Percentiles rank a stretch among this genome's conserved stretches.
phyloP scores from a whole-genome alignment of 2,329 filamentous ascomycete species.

The Chrysoporthe cubensis region DNA sequence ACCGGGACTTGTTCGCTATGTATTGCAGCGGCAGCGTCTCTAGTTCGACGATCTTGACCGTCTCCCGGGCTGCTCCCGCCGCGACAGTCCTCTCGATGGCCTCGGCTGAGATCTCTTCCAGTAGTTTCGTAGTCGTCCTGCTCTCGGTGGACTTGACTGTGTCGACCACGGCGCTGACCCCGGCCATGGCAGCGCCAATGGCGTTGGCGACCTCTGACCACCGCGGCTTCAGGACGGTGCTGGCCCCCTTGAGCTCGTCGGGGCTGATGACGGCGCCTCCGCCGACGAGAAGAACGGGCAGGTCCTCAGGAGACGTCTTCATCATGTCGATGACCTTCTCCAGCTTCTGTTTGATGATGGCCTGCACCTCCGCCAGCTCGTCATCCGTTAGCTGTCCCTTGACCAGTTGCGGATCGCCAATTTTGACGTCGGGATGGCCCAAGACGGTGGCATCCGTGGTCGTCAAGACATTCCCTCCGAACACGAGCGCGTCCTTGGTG shows the following conservation, averaged over 20 bases:
- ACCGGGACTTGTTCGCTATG: constrained; percentile 56
- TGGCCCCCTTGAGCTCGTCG: constrained; percentile 39
- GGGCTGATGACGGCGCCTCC: constrained; percentile 49
- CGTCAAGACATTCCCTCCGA: constrained; percentile 51
- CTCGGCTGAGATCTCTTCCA: constrained; percentile 44
- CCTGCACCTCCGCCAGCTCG: constrained; percentile 37
- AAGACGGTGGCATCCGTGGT: constrained; percentile 51
- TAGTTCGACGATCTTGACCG: constrained; percentile 54
- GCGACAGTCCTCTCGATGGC: constrained; percentile 50
- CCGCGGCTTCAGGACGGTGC: constrained; percentile 41
- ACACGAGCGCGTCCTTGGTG: constrained; percentile 49
- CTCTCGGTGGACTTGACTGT: constrained; percentile 53
- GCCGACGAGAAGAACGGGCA: constrained; percentile 45
- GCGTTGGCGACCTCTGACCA: constrained; percentile 52
- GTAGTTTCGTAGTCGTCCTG: constrained; percentile 42
- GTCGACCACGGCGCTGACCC: constrained; percentile 59
- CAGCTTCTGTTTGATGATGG: constrained; percentile 28
- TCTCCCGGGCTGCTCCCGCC: constrained; percentile 49
- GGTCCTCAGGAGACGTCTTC: constrained; percentile 35
- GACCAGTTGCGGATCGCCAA: constrained; percentile 45
- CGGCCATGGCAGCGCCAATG: constrained; percentile 56
- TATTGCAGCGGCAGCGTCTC: constrained; percentile 60
- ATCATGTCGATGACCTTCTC: constrained; percentile 35
- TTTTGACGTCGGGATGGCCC: constrained; percentile 47
- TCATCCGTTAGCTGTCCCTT: constrained; percentile 35